Percentiles rank a stretch among this genome's conserved stretches.
These are phyloP conservation scores for Eucalyptus melliodora DNA, from an alignment of 345 rosid genomes.

Conservation along the genomic window DNA sequence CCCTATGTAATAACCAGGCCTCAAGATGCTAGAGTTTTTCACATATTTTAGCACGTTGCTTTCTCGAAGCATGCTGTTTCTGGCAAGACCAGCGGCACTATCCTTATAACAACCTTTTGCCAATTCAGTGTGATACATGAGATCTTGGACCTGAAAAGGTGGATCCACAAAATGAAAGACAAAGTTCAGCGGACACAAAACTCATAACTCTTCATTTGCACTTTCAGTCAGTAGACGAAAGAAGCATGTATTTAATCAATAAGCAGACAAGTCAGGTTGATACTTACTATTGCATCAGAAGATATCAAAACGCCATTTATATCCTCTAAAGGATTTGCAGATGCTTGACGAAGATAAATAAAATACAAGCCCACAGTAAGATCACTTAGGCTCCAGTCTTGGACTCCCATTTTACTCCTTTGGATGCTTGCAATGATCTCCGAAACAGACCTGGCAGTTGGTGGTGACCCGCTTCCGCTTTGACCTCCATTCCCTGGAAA, in stretches of 20 bases:
- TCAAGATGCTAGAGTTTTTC: conserved; percentile 68
- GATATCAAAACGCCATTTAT: conserved; percentile 57
- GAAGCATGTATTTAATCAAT: background rate
- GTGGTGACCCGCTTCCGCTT: conserved; percentile 32
- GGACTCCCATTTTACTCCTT: conserved; percentile 71
- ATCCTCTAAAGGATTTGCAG: conserved; percentile 52
- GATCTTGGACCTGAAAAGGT: conserved; percentile 54
- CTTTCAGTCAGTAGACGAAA: background rate
- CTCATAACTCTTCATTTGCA: background rate
- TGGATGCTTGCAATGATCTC: conserved; percentile 89
- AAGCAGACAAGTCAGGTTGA: background rate
- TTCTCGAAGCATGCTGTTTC: conserved; percentile 76
- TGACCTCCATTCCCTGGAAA: conserved; percentile 34
- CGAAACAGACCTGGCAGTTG: conserved; percentile 47
- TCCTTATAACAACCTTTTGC: conserved; percentile 72
- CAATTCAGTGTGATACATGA: conserved; percentile 76
- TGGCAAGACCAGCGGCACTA: conserved; percentile 36
- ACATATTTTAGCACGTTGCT: conserved; percentile 62
- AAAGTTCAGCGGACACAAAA: background rate
- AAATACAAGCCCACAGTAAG: conserved; percentile 88
- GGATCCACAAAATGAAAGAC: background rate
- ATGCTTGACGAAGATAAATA: conserved; percentile 80
- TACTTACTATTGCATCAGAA: conserved; percentile 49
- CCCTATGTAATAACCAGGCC: conserved; percentile 86
- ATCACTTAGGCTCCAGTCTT: conserved; percentile 94